These are phyloP conservation scores for Allium cepa DNA, from an alignment of 106 monocot genomes.

Conservation along the genomic window DNA sequence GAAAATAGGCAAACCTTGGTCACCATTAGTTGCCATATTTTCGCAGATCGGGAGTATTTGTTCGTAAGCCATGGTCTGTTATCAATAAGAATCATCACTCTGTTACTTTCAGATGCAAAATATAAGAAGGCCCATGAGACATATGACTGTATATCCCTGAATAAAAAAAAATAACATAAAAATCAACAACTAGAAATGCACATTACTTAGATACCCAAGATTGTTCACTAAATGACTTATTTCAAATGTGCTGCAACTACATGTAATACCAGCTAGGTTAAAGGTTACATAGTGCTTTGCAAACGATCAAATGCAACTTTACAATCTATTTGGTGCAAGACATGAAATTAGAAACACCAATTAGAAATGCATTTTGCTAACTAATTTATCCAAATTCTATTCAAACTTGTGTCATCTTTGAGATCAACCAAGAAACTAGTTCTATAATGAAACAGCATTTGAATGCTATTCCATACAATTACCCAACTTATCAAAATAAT, in stretches of 20 bases:
- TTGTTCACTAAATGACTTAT: too few relatives aligned
- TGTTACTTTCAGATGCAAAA: slow-evolving; percentile 34
- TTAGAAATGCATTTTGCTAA: too few relatives aligned
- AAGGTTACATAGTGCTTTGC: too few relatives aligned
- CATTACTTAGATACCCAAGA: too few relatives aligned
- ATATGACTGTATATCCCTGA: slow-evolving; percentile 65
- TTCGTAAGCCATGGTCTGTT: slow-evolving; percentile 51
- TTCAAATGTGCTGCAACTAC: too few relatives aligned
- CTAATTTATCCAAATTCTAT: too few relatives aligned
- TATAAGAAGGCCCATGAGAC: slow-evolving; percentile 49
- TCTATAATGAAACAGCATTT: too few relatives aligned
- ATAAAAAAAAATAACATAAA: neutral
- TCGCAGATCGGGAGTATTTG: slow-evolving; percentile 33
- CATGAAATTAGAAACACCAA: too few relatives aligned
- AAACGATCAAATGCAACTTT: too few relatives aligned
- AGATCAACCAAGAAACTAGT: neutral
- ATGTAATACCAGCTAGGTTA: too few relatives aligned
- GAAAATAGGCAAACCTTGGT: slow-evolving; percentile 29
- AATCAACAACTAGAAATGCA: neutral
- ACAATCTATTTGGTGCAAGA: too few relatives aligned
- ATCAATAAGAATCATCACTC: slow-evolving; percentile 53
- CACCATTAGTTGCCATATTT: slow-evolving; percentile 56
- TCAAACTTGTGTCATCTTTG: neutral
- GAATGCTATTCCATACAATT: too few relatives aligned
- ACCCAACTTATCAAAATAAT: neutral